Conservation (phyloP, 2,329 filamentous ascomycete genomes). For the Zalaria sp. region DNA sequence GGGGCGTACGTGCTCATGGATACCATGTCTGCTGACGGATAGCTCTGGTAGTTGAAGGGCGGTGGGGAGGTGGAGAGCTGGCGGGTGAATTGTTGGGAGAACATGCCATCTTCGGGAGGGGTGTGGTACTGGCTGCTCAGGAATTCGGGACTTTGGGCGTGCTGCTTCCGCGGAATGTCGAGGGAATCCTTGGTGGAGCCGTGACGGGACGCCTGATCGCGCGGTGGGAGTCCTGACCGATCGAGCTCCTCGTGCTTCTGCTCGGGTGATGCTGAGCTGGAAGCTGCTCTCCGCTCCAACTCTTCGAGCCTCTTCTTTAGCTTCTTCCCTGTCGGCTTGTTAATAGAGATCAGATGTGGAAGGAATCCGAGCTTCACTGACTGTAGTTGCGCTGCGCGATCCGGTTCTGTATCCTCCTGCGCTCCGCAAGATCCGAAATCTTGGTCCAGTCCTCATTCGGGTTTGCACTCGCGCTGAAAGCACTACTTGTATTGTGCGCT, state of each 20-base stretch:
- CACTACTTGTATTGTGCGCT: constrained; percentile 72
- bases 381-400: constrained; percentile 97
- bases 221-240: constrained; percentile 9
- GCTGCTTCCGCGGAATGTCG: constrained; percentile 45
- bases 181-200: neutral
- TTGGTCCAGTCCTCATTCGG: constrained; percentile 98
- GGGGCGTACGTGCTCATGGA: constrained; percentile 27
- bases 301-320: constrained; percentile 81
- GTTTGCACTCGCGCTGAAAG: constrained; percentile 87
- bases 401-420: constrained; percentile 87
- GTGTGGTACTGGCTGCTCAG: neutral
- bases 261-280: constrained; percentile 45
- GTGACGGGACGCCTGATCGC: constrained; percentile 1
- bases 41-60: constrained; percentile 43
- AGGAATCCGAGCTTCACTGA: constrained; percentile 32
- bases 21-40: constrained; percentile 9
- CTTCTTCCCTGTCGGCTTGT: constrained; percentile 57
- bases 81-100: constrained; percentile 50
- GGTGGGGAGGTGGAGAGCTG: constrained; percentile 60
- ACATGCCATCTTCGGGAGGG: constrained; percentile 47
- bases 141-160: constrained; percentile 12
- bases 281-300: constrained; percentile 62
- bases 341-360: constrained; percentile 6
- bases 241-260: constrained; percentile 41
- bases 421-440: constrained; percentile 91